Evolutionary conservation across 352 stramenopile genomes (phyloP).

Genomic region (Pythium aristosporum): DNA sequence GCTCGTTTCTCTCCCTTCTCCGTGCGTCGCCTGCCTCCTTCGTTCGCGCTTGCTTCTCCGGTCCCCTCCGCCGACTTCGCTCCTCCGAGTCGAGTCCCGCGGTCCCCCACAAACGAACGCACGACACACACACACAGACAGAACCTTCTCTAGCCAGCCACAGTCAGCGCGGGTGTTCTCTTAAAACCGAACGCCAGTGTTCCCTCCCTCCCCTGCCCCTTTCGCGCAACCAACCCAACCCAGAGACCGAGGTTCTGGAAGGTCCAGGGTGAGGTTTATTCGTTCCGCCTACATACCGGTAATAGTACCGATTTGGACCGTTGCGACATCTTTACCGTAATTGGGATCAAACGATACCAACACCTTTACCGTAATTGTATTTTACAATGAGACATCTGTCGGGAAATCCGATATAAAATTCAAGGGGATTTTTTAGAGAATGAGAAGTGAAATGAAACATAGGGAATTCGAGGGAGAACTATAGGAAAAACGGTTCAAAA

Average conservation of each 20-base stretch:
- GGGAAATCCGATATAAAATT: too few relatives aligned
- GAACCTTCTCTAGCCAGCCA: background rate
- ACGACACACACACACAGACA: conserved; percentile 4
- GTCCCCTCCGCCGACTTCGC: conserved; percentile 8
- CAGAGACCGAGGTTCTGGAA: background rate
- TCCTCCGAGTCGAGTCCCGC: conserved; percentile 13
- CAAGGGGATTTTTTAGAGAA: too few relatives aligned
- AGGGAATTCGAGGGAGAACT: background rate
- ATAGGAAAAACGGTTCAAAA: background rate
- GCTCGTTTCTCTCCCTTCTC: conserved; percentile 5
- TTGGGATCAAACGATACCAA: too few relatives aligned
- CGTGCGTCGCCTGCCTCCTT: conserved; percentile 7
- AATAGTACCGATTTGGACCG: too few relatives aligned
- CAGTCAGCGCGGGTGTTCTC: background rate
- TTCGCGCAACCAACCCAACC: background rate
- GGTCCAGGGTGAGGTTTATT: too few relatives aligned
- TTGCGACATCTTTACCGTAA: too few relatives aligned
- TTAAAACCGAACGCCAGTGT: background rate
- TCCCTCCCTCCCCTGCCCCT: background rate
- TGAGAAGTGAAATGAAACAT: background rate
- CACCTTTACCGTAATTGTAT: too few relatives aligned
- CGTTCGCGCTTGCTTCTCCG: background rate
- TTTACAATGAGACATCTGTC: too few relatives aligned
- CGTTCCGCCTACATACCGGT: too few relatives aligned
- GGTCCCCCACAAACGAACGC: conserved; percentile 12